phyloP scores from a whole-genome alignment of 192 early-diverging fungal species.

The Umbelopsis isabellina region DNA sequence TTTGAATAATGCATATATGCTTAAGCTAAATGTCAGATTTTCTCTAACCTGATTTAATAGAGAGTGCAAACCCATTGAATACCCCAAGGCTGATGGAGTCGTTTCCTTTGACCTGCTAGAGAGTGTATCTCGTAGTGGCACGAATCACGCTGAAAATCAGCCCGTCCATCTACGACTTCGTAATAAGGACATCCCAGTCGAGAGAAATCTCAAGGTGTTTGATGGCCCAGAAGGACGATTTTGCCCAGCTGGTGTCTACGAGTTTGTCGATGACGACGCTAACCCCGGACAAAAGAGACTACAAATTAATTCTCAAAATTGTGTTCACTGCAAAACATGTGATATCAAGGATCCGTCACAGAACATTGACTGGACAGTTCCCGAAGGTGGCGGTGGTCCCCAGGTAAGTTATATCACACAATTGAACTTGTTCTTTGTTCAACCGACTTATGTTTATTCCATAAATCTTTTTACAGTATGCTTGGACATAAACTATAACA shows the following conservation, averaged over 20 bases:
- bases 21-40: slow-evolving; percentile 1
- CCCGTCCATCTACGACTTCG: slow-evolving; percentile 88
- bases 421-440: not conserved
- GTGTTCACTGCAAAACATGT: slow-evolving; percentile 99
- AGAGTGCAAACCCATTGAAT: slow-evolving; percentile 83
- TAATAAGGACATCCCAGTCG: slow-evolving; percentile 76
- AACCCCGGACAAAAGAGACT: slow-evolving; percentile 88
- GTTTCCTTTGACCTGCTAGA: slow-evolving; percentile 96
- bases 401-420: slow-evolving; percentile 35
- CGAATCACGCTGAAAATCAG: slow-evolving; percentile 94
- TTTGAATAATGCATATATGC: not conserved
- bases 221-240: slow-evolving; percentile 95
- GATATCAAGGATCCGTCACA: slow-evolving; percentile 99
- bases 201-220: slow-evolving; percentile 83
- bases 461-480: not conserved
- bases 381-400: slow-evolving; percentile 87
- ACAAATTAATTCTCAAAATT: slow-evolving; percentile 97
- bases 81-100: slow-evolving; percentile 96
- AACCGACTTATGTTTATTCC: not conserved
- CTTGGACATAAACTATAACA: not conserved
- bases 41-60: slow-evolving; percentile 27
- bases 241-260: slow-evolving; percentile 98
- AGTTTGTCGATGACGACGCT: slow-evolving; percentile 94
- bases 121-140: slow-evolving; percentile 89
- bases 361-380: slow-evolving; percentile 98